Percentiles rank a stretch among this genome's conserved stretches.
Evolutionary conservation across 441 rosid genomes (phyloP).

Genomic region (Syzygium syzygioides): DNA sequence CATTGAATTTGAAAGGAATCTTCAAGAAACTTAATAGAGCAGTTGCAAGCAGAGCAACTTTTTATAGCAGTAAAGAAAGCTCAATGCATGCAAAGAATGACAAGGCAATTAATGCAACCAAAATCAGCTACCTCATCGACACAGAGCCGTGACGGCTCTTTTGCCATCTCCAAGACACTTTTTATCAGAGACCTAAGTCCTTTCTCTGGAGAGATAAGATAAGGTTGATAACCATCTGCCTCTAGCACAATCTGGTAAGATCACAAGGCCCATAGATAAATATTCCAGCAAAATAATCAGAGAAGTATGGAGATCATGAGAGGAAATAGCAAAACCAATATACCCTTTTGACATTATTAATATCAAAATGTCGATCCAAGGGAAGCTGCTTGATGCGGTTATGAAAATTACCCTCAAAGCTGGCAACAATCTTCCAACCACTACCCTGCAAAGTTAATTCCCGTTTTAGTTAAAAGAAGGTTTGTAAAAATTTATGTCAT

Average conservation of each 20-base stretch:
- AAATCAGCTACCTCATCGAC: constrained; percentile 70
- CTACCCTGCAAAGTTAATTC: constrained; percentile 51
- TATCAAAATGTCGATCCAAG: too few relatives aligned
- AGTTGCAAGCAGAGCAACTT: neutral
- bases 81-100: neutral
- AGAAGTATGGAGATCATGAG: too few relatives aligned
- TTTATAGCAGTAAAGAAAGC: neutral
- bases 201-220: constrained; percentile 97
- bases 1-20: neutral
- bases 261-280: too few relatives aligned
- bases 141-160: constrained; percentile 86
- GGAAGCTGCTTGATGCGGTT: too few relatives aligned
- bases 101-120: neutral
- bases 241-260: constrained; percentile 73
- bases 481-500: neutral
- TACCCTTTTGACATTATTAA: too few relatives aligned
- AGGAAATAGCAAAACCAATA: too few relatives aligned
- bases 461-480: neutral
- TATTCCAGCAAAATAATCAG: too few relatives aligned
- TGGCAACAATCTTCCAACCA: too few relatives aligned
- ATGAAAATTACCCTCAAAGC: too few relatives aligned
- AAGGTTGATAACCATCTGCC: constrained; percentile 98
- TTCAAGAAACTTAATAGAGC: neutral
- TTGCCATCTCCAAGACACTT: constrained; percentile 89
- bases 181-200: constrained; percentile 92